These are phyloP conservation scores for Trypanosoma brucei DNA, from an alignment of 208 protist species.

Conservation along the genomic window DNA sequence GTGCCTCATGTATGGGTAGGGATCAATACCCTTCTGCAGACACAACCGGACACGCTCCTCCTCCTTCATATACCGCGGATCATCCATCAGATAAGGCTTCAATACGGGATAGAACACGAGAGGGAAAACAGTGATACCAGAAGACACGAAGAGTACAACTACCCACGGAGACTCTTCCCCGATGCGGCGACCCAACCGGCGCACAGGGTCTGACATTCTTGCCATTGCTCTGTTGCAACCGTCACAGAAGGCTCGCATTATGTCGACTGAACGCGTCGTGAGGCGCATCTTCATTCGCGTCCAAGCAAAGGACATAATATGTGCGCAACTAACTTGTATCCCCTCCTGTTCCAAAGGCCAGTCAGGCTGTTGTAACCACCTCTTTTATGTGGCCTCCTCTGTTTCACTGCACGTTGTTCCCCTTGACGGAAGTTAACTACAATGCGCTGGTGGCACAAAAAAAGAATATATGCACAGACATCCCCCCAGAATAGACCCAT, in stretches of 20 bases:
- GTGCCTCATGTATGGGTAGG: constrained; percentile 82
- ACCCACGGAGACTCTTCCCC: constrained; percentile 77
- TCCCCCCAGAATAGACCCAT: not conserved
- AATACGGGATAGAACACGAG: constrained; percentile 60
- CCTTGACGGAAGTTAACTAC: not conserved
- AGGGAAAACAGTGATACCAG: constrained; percentile 40
- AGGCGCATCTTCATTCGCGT: constrained; percentile 70
- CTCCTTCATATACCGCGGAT: constrained; percentile 46
- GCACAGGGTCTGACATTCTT: constrained; percentile 37
- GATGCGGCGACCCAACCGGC: constrained; percentile 35
- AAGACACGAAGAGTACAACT: constrained; percentile 38
- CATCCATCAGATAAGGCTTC: constrained; percentile 52
- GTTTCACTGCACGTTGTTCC: not conserved
- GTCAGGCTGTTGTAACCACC: not conserved
- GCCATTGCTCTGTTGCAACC: constrained; percentile 49
- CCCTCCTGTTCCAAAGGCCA: not conserved
- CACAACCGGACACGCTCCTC: constrained; percentile 84
- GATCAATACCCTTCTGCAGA: constrained; percentile 89
- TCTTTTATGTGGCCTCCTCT: not conserved
- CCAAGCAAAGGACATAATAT: constrained; percentile 64
- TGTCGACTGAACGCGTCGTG: constrained; percentile 48
- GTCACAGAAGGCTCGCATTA: constrained; percentile 63
- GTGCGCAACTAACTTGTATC: not conserved
- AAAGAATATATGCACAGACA: too few species aligned
- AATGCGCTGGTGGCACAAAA: not conserved